Percentiles rank a stretch among this genome's conserved stretches.
These are phyloP conservation scores for Cordyceps farinosa DNA, from an alignment of 2,329 filamentous ascomycete genomes.

Conservation along the genomic window DNA sequence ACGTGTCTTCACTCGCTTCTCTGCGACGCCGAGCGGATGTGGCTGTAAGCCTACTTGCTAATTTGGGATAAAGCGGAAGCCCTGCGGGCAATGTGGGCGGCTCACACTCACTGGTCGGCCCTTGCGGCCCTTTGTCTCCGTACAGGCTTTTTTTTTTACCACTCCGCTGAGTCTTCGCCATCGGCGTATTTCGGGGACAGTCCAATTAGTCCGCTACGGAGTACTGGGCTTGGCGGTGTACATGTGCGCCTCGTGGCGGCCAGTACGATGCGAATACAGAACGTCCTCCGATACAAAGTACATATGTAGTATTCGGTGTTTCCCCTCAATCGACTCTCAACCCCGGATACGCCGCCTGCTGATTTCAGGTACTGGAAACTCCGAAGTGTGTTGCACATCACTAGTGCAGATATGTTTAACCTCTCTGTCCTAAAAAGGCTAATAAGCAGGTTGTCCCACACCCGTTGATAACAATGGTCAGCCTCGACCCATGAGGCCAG, in stretches of 20 bases:
- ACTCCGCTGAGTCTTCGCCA: background rate
- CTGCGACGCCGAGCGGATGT: conserved; percentile 4
- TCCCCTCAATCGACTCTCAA: background rate
- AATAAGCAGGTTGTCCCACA: background rate
- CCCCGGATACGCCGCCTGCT: background rate
- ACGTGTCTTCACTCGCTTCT: conserved; percentile 4
- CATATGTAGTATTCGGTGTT: background rate
- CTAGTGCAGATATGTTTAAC: background rate
- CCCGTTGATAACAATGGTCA: background rate
- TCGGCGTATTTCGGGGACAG: background rate
- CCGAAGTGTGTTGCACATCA: background rate
- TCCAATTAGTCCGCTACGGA: no score
- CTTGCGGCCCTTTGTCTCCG: background rate
- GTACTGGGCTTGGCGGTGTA: no score
- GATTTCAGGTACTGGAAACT: background rate
- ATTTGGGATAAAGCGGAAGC: background rate
- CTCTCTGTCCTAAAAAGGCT: background rate
- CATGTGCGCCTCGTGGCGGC: background rate
- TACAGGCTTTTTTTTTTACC: background rate
- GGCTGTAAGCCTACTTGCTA: conserved; percentile 13
- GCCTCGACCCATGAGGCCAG: background rate
- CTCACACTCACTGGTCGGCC: background rate
- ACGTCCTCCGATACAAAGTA: background rate
- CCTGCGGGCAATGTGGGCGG: background rate
- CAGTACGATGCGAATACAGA: background rate